Evolutionary conservation across 768 basidiomycete species (phyloP).

Genomic region (Amanita rimosa): DNA sequence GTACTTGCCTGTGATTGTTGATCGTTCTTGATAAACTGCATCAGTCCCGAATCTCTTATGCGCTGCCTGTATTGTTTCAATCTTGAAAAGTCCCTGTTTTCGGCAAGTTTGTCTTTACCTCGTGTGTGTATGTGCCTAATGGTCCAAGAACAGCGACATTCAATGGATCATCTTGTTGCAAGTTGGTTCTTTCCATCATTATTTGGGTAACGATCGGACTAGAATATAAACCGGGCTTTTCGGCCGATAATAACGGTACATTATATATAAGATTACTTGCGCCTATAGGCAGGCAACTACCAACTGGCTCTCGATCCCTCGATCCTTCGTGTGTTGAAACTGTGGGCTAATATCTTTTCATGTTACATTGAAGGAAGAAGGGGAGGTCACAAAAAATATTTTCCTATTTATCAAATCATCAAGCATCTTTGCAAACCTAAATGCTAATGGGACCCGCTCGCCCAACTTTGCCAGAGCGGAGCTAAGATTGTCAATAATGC

Average conservation of each 20-base stretch:
- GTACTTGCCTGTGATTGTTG: constrained; percentile 23
- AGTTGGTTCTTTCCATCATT: not conserved
- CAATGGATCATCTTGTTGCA: constrained; percentile 1
- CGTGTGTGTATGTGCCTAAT: constrained; percentile 62
- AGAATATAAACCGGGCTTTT: not conserved
- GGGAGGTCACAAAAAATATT: constrained; percentile 17
- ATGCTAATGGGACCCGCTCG: constrained; percentile 55
- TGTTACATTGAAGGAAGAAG: not conserved
- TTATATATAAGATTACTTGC: too few relatives aligned
- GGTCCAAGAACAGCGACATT: constrained; percentile 54
- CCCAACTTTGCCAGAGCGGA: constrained; percentile 51
- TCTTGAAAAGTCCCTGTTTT: not conserved
- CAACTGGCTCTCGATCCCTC: not conserved
- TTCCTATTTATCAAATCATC: constrained; percentile 32
- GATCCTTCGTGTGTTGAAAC: not conserved
- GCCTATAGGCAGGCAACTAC: too few relatives aligned
- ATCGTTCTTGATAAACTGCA: constrained; percentile 22
- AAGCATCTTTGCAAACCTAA: constrained; percentile 48
- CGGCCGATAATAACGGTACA: not conserved
- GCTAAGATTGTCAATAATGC: constrained; percentile 19
- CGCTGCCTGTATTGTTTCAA: constrained; percentile 22
- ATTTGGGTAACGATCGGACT: too few relatives aligned
- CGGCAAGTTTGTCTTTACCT: constrained; percentile 14
- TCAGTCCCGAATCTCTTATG: constrained; percentile 22
- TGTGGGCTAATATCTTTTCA: not conserved